Base-by-base conservation (phyloP, 306 rosid genomes). In the Boehmeria nivea region DNA sequence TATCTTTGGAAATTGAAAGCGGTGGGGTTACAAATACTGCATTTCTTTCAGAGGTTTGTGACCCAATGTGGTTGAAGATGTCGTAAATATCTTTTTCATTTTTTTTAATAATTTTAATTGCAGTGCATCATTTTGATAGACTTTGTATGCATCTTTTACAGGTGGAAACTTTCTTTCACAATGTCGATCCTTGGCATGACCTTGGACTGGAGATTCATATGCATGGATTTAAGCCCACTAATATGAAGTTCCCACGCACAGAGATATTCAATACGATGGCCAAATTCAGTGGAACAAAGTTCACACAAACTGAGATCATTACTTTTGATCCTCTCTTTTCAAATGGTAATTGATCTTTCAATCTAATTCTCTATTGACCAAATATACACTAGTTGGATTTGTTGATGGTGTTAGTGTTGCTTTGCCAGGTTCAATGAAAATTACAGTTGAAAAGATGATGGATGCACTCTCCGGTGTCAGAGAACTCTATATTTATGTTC, bases 101-200 rank as follows among this genome's bases (percentile, higher is more conserved):
- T 44, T n/a, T n/a, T 28, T 51, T 18, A n/a, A 12, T 45, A 0
- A 8, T 45, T 49, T 21, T 4, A 7, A 12, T 47, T 20, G 6
- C 8, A 0, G 13, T 21, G 54, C 28, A 21, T 7, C 31, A 49
- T 49, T 24, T 49, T 8, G 14, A 49, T 40, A 17, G 56, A 17
- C 36, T 49, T 43, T 62, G 61, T n/a, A n/a, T 59, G 33, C 21
- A 19, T 16, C 42, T 54, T 59, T 54, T 63, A 23, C 23, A 90
- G 98, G 94, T 83, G 56, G 86, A 69, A 72, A 80, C 87, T 66
- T 70, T 73, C 64, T 76, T 90, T 68, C 87, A 87, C 78, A 80
- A 84, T 65, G 69, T 90, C 72, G 98, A 90, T 70, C 88, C 98
- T 62, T 90, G 86, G 8, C 98, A 90, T 80, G 94, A 90, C 51